Conservation (phyloP, 225 moss, liverwort and hornwort species). For the Lunularia cruciata region DNA sequence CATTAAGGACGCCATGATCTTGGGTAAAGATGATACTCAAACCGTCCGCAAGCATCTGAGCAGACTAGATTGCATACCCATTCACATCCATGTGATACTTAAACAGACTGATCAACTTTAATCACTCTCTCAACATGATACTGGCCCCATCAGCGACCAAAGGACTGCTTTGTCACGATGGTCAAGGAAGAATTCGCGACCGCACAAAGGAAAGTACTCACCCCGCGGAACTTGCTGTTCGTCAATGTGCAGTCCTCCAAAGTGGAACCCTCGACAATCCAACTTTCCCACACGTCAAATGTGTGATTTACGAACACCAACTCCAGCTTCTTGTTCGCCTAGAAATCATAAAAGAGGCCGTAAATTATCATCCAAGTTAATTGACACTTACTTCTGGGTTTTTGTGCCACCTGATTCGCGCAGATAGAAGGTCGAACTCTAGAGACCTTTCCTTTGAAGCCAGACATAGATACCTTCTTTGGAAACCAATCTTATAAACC, state of each 20-base stretch:
- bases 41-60: constrained; percentile 53
- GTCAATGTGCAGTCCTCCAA: constrained; percentile 86
- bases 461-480: too few species aligned
- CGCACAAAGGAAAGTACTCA: constrained; percentile 28
- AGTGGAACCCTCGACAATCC: constrained; percentile 88
- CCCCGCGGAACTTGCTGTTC: constrained; percentile 92
- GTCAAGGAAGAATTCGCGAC: background rate
- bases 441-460: too few species aligned
- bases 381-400: too few species aligned
- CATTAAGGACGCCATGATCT: constrained; percentile 54
- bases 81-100: constrained; percentile 39
- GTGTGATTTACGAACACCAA: constrained; percentile 94
- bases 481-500: too few species aligned
- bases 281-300: constrained; percentile 98
- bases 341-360: constrained; percentile 5
- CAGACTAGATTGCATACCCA: constrained; percentile 52
- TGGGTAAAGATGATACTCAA: constrained; percentile 52
- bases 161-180: background rate
- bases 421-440: too few species aligned
- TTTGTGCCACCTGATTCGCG: too few species aligned
- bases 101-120: background rate
- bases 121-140: too few species aligned
- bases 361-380: too few species aligned
- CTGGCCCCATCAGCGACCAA: background rate
- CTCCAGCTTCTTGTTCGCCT: constrained; percentile 98